Base-by-base conservation (phyloP, 176 grass and related monocot species). In the Musa schizocarpa region DNA sequence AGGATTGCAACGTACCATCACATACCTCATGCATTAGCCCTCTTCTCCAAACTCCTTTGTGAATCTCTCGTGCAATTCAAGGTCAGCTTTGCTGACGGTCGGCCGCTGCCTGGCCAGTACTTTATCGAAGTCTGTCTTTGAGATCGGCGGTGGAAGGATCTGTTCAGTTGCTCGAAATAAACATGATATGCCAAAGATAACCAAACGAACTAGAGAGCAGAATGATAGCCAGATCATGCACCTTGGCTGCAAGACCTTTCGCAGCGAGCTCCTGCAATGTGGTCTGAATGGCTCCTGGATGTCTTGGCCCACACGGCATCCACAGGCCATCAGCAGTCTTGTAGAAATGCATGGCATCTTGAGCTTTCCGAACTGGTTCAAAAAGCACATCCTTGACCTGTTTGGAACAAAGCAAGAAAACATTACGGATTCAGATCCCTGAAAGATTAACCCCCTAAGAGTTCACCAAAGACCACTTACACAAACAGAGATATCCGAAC, bases 371-470 rank as follows among this genome's bases (percentile, higher is more conserved):
- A 68, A 99, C 96, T n/a, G 96, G 91, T 78, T 99, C 90, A 84
- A 99, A 99, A 58, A 99, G 73, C 50, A 99, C 96, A 14, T 99
- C 96, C 74, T 99, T 99, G 20, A 95, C 96, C 96, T 99, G 85
- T 89, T 68, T 9, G 34, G 16, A 17, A 71, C 72, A 74, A 11
- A 69, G 8, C 20, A 71, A 24, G n/a, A 26, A 76, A 50, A 6
- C 34, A 43, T 43, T 6, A 43, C 6, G 34, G 34, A 43, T 6
- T 34, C 29, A 5, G 29, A 34, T 0, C 17, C 11, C 20, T 1
- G 27, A n/a, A 0, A 29, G 7, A 26, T 71, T 57, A 14, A 6
- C 1, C 29, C 29, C 34, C 34, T 43, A 9, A 74, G 53, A 22
- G 11, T 29, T 8, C 69, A 6, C 34, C 34, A 43, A 56, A 52